Percentiles rank a stretch among this genome's conserved stretches.
These are phyloP conservation scores for Neurospora sp. DNA, from an alignment of 2,329 filamentous ascomycete species.

Conservation along the genomic window DNA sequence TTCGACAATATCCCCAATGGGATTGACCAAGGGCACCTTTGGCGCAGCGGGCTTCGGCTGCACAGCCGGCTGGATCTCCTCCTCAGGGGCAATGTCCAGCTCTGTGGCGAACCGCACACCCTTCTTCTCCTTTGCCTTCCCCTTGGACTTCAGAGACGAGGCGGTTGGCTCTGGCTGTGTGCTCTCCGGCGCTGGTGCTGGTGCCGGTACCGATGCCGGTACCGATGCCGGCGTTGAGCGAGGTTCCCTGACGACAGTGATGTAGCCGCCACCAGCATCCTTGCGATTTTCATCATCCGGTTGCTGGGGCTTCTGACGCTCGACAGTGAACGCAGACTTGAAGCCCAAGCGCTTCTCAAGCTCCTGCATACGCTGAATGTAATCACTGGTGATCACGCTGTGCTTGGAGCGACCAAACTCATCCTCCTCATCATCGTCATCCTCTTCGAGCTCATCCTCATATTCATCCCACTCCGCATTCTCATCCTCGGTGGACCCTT, in stretches of 20 bases:
- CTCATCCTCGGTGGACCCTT: slow-evolving; percentile 45
- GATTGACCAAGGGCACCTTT: slow-evolving; percentile 30
- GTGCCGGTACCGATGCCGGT: not conserved
- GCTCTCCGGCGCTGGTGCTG: not conserved
- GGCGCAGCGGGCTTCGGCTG: slow-evolving; percentile 4
- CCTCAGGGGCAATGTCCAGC: slow-evolving; percentile 56
- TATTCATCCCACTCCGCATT: slow-evolving; percentile 44
- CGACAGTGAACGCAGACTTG: slow-evolving; percentile 36
- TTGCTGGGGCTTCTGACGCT: slow-evolving; percentile 36
- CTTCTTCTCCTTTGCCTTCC: slow-evolving; percentile 40
- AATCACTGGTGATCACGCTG: slow-evolving; percentile 60
- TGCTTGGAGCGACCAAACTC: slow-evolving; percentile 64
- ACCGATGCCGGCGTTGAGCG: not conserved
- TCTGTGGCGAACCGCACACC: slow-evolving; percentile 71
- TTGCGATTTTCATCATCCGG: slow-evolving; percentile 26
- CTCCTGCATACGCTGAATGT: slow-evolving; percentile 74
- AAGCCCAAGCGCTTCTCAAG: slow-evolving; percentile 68
- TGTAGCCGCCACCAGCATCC: slow-evolving; percentile 17
- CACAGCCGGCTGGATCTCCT: slow-evolving; percentile 4
- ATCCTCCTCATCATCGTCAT: slow-evolving; percentile 61
- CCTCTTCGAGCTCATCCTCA: slow-evolving; percentile 32
- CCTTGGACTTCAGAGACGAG: slow-evolving; percentile 13
- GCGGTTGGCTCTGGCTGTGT: not conserved
- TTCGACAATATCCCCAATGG: slow-evolving; percentile 45
- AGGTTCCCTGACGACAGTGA: not conserved